Evolutionary conservation across 345 rosid species (phyloP).

Genomic region (Theobroma cacao): DNA sequence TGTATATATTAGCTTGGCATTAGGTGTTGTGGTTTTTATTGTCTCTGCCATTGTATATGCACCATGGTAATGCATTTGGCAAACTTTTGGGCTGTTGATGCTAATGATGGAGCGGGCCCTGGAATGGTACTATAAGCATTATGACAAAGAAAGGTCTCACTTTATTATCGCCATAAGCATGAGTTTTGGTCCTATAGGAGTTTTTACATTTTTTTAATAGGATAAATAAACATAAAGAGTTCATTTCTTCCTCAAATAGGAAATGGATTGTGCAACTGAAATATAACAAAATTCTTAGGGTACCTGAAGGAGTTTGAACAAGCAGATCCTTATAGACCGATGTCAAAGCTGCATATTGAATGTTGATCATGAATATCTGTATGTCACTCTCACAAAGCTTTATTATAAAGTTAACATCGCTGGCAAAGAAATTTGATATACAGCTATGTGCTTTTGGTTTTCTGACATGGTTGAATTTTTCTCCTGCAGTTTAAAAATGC

Average conservation of each 20-base stretch:
- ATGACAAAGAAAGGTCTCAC: not conserved
- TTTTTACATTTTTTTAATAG: not conserved
- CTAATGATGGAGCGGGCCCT: no score
- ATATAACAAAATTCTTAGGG: not conserved
- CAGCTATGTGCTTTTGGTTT: not conserved
- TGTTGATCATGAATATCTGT: not conserved
- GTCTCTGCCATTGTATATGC: no score
- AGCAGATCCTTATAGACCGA: not conserved
- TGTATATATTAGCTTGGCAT: no score
- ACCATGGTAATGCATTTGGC: no score
- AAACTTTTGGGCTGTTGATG: no score
- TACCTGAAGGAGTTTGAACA: not conserved
- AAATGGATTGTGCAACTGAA: not conserved
- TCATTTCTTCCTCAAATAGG: not conserved
- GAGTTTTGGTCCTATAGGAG: not conserved
- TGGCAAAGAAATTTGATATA: not conserved
- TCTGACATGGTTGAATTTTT: not conserved
- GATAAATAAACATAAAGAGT: not conserved
- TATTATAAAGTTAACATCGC: no score
- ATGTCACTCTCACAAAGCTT: not conserved
- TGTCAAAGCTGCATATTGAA: not conserved
- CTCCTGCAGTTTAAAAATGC: conserved; percentile 37
- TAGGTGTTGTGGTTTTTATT: no score
- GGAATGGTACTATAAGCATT: not conserved
- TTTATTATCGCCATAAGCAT: not conserved